Conservation (phyloP, 2,329 filamentous ascomycete genomes). For the Bisporella sp. region DNA sequence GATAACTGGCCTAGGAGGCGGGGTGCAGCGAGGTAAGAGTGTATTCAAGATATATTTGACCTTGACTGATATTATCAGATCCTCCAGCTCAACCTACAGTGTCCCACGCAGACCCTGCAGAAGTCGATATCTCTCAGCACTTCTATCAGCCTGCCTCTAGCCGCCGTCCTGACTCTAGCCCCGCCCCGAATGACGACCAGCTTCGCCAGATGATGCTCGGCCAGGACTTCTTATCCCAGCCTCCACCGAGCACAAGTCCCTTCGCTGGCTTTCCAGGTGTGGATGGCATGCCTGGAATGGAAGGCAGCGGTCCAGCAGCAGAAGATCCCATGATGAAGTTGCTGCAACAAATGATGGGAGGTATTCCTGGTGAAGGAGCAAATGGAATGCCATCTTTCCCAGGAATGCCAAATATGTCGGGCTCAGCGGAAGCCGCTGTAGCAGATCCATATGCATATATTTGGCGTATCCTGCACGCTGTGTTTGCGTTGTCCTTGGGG, state of each 20-base stretch:
- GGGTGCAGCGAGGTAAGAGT: constrained; percentile 37
- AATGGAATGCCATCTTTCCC: constrained; percentile 29
- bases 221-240: constrained; percentile 35
- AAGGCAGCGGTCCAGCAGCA: constrained; percentile 18
- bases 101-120: constrained; percentile 58
- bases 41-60: not conserved
- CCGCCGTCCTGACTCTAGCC: constrained; percentile 21
- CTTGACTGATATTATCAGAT: constrained; percentile 18
- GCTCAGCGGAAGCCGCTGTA: constrained; percentile 25
- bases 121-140: constrained; percentile 71
- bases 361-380: constrained; percentile 25
- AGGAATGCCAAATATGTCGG: constrained; percentile 36
- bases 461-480: constrained; percentile 68
- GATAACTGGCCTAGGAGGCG: constrained; percentile 65
- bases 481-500: constrained; percentile 63
- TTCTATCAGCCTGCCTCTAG: constrained; percentile 50
- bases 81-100: constrained; percentile 29
- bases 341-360: constrained; percentile 65
- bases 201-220: constrained; percentile 60
- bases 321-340: constrained; percentile 69
- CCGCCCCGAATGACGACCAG: constrained; percentile 42
- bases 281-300: constrained; percentile 20
- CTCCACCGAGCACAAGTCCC: constrained; percentile 24
- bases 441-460: constrained; percentile 41
- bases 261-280: constrained; percentile 26